phyloP scores from a whole-genome alignment of 805 yeast species.

The Saturnispora hagleri region DNA sequence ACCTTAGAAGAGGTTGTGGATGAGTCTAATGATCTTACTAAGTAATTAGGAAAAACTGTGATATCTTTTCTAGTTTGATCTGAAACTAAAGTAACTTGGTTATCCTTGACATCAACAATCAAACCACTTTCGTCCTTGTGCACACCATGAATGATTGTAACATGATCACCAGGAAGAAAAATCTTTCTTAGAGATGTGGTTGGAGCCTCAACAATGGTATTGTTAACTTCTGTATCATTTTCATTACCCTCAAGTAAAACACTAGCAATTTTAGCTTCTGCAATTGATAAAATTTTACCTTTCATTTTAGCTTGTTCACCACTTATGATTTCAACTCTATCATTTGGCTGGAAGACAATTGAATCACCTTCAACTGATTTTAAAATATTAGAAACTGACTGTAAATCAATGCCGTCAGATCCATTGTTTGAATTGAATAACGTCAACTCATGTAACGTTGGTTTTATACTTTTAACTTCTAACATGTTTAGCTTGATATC shows the following conservation, averaged over 20 bases:
- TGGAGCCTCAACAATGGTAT: slow-evolving; percentile 67
- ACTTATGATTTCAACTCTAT: slow-evolving; percentile 78
- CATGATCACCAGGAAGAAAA: slow-evolving; percentile 89
- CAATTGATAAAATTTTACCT: slow-evolving; percentile 67
- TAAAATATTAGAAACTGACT: slow-evolving; percentile 78
- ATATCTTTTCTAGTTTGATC: slow-evolving; percentile 85
- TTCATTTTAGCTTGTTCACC: slow-evolving; percentile 91
- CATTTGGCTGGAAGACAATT: slow-evolving; percentile 80
- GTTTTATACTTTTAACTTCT: slow-evolving; percentile 72
- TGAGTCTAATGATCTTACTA: slow-evolving; percentile 81
- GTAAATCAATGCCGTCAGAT: slow-evolving; percentile 76
- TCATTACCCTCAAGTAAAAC: slow-evolving; percentile 38
- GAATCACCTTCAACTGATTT: slow-evolving; percentile 50
- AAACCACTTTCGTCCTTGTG: slow-evolving; percentile 92
- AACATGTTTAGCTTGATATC: slow-evolving; percentile 77
- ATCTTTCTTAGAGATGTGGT: slow-evolving; percentile 73
- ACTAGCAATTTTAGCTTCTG: slow-evolving; percentile 45
- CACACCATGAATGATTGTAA: slow-evolving; percentile 83
- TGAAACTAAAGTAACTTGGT: slow-evolving; percentile 81
- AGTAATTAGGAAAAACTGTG: slow-evolving; percentile 84
- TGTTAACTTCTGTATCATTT: slow-evolving; percentile 49
- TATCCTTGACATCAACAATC: slow-evolving; percentile 73
- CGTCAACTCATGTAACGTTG: slow-evolving; percentile 82
- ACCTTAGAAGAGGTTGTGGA: slow-evolving; percentile 62
- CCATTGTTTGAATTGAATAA: slow-evolving; percentile 45